Conservation (phyloP, 441 rosid genomes). For the Corymbia calophylla region DNA sequence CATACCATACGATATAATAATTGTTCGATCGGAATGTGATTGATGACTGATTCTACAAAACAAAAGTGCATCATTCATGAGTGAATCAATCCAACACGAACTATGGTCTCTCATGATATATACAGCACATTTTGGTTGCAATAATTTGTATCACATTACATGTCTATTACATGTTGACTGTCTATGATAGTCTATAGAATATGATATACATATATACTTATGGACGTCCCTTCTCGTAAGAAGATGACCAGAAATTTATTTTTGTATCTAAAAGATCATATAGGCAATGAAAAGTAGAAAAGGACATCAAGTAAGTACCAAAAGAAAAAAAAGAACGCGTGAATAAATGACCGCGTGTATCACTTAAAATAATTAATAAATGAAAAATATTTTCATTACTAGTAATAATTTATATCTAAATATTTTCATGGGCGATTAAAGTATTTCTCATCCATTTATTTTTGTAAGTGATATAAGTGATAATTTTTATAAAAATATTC, state of each 20-base stretch:
- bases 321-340: background rate
- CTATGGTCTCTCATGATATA: background rate
- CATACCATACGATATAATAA: background rate
- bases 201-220: too few species aligned
- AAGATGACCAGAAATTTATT: background rate
- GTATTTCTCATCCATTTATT: too few species aligned
- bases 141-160: background rate
- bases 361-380: too few species aligned
- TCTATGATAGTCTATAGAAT: background rate
- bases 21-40: background rate
- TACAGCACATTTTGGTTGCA: background rate
- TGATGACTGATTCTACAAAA: background rate
- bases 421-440: rapidly evolving
- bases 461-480: background rate
- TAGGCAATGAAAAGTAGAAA: background rate
- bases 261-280: background rate
- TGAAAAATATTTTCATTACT: too few species aligned
- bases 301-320: background rate
- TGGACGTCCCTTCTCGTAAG: background rate
- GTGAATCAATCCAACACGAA: background rate
- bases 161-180: background rate
- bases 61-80: background rate
- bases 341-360: background rate
- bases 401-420: too few species aligned
- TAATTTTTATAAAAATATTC: too few species aligned